These are phyloP conservation scores for Geosmithia putterillii DNA, from an alignment of 2,329 filamentous ascomycete genomes.

Conservation along the genomic window DNA sequence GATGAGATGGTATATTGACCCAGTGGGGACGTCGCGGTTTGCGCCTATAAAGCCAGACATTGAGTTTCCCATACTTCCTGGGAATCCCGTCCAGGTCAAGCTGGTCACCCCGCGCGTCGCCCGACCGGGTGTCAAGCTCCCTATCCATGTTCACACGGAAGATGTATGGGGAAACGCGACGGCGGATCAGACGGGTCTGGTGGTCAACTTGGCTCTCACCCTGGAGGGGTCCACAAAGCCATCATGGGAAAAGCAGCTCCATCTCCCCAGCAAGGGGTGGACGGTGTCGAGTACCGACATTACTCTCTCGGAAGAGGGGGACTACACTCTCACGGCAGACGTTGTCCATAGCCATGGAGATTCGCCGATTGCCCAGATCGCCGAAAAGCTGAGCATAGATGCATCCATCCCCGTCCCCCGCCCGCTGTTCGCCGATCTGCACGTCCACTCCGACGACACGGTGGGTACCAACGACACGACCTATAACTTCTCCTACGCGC, in stretches of 20 bases:
- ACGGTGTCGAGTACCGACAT: background rate
- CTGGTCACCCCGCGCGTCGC: slow-evolving; percentile 9
- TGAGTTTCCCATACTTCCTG: slow-evolving; percentile 10
- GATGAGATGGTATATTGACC: slow-evolving; percentile 23
- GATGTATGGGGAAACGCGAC: slow-evolving; percentile 16
- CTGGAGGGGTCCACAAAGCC: background rate
- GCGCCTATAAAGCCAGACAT: slow-evolving; percentile 20
- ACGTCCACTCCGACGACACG: slow-evolving; percentile 23
- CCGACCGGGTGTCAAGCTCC: slow-evolving; percentile 7
- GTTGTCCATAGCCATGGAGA: too few relatives aligned
- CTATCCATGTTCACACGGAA: slow-evolving; percentile 11
- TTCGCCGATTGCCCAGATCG: too few relatives aligned
- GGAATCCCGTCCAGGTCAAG: slow-evolving; percentile 9
- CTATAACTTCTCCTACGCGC: slow-evolving; percentile 23
- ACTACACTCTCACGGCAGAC: too few relatives aligned
- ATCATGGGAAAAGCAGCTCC: background rate
- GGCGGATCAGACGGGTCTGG: slow-evolving; percentile 4
- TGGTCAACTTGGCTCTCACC: background rate
- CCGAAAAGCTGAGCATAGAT: background rate
- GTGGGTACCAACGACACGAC: slow-evolving; percentile 20
- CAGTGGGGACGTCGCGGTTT: slow-evolving; percentile 20
- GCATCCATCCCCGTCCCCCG: slow-evolving; percentile 10
- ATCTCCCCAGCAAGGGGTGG: background rate
- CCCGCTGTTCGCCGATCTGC: slow-evolving; percentile 17
- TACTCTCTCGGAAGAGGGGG: background rate